These are phyloP conservation scores for Claviceps africana DNA, from an alignment of 2,329 filamentous ascomycete genomes.

Conservation along the genomic window DNA sequence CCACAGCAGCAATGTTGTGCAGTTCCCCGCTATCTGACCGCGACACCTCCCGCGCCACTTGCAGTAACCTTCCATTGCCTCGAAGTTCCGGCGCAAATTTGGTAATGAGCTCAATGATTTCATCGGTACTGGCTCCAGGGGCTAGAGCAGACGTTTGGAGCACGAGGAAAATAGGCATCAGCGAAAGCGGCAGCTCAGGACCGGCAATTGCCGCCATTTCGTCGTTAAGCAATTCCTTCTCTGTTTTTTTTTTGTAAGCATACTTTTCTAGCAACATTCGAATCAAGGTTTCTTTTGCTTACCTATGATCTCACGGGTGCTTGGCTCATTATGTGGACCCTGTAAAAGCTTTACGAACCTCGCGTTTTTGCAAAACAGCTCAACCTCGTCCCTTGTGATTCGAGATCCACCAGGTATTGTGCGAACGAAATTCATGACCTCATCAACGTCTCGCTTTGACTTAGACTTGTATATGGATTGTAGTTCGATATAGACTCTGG, in stretches of 20 bases:
- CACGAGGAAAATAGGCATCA: slow-evolving; percentile 56
- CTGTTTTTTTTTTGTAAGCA: slow-evolving; percentile 20
- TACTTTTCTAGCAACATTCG: not conserved
- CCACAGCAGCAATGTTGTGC: slow-evolving; percentile 80
- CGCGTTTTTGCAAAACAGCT: slow-evolving; percentile 90
- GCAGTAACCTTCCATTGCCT: slow-evolving; percentile 33
- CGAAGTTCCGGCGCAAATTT: slow-evolving; percentile 32
- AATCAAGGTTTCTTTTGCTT: slow-evolving; percentile 16
- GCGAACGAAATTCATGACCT: slow-evolving; percentile 56
- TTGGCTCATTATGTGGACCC: slow-evolving; percentile 27
- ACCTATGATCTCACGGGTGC: slow-evolving; percentile 41
- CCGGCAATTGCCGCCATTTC: slow-evolving; percentile 33
- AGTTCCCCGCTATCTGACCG: slow-evolving; percentile 73
- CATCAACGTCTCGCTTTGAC: slow-evolving; percentile 61
- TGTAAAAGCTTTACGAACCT: slow-evolving; percentile 83
- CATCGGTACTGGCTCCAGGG: slow-evolving; percentile 29
- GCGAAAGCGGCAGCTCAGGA: slow-evolving; percentile 38
- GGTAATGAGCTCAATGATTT: slow-evolving; percentile 36
- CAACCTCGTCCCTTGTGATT: slow-evolving; percentile 61
- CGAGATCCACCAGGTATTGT: slow-evolving; percentile 30
- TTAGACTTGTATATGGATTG: slow-evolving; percentile 90
- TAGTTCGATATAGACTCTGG: slow-evolving; percentile 73
- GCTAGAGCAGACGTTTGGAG: slow-evolving; percentile 39
- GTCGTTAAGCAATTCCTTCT: slow-evolving; percentile 40
- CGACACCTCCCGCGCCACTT: slow-evolving; percentile 52